Evolutionary conservation across 768 basidiomycete genomes (phyloP), one percentile per base, ranked within the genome.

Genomic region (Suillus clintonianus): DNA sequence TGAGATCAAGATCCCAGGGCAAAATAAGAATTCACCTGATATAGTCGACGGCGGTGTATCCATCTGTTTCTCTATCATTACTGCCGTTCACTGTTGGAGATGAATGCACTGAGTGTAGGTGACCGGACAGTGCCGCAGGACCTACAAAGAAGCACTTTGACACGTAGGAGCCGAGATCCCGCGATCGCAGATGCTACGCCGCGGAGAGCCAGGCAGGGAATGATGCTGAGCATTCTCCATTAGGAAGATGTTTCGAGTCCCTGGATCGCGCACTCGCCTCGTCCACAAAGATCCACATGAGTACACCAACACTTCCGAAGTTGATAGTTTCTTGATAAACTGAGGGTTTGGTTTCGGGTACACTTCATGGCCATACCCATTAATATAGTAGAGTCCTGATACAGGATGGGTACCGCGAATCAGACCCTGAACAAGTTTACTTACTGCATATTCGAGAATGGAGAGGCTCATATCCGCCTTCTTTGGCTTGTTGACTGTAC

Each of bases 231-330:
- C 22, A 6, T 42, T 41, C 63, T 59, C 63, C 39, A 59, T 60
- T 60, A 34, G 60, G 65, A 57, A 59, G 24, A 17, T 53, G 34
- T 43, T 36, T 64, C 34, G 32, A 39, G 63, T 68, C 48, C 34
- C 34, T 47, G 22, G 27, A 53, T 43, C 37, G 54, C 34, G 9
- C 53, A 48, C 81, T 57, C 60, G 89, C 93, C 92, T 94, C 15
- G 95, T 98, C 94, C 94, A 98, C 9, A 98, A 79, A 2, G 95
- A 97, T 6, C 95, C 95, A 71, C 95, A 95, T 4, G 94, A 95
- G 73, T 97, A 97, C 3, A 98, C 87, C 34, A 98, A 79, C 3
- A 90, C 79, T 66, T 91, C 86, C 62, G 84, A 84, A 36, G 81
- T 77, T 4, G 77, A 76, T 11, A 97, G 78, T 59, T 85, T 83